These are phyloP conservation scores for Cymodocea nodosa DNA, from an alignment of 116 monocot genomes.

Conservation along the genomic window DNA sequence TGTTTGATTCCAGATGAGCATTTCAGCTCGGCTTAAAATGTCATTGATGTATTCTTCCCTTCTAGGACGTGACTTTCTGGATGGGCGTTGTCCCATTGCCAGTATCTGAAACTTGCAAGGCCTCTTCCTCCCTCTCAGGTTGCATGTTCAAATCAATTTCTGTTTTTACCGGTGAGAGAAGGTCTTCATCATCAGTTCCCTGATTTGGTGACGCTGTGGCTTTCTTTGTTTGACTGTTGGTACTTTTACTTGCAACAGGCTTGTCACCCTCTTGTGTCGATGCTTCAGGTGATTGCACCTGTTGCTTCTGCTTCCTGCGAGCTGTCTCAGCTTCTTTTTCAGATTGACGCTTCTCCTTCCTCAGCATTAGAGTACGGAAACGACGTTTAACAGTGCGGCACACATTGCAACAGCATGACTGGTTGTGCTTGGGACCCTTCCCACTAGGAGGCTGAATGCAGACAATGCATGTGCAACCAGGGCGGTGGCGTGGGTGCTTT, in stretches of 20 bases:
- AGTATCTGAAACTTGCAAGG: constrained; percentile 11
- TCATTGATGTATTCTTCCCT: not conserved
- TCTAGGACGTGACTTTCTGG: constrained; percentile 8
- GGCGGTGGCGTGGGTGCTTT: constrained; percentile 77
- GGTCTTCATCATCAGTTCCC: constrained; percentile 15
- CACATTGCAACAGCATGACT: constrained; percentile 61
- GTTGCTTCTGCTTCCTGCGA: constrained; percentile 16
- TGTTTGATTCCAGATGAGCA: no score
- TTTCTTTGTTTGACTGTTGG: constrained; percentile 10
- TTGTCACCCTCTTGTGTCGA: constrained; percentile 1
- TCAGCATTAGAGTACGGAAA: constrained; percentile 72
- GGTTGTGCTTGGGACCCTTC: constrained; percentile 88
- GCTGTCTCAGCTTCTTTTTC: constrained; percentile 35
- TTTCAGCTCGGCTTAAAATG: no score
- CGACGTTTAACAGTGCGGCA: constrained; percentile 68
- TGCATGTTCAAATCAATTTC: constrained; percentile 67
- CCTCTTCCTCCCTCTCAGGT: constrained; percentile 55
- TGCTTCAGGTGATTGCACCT: constrained; percentile 1
- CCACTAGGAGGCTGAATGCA: constrained; percentile 94
- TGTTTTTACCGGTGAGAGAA: constrained; percentile 35
- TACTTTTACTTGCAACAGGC: not conserved
- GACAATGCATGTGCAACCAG: constrained; percentile 82
- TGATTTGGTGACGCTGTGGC: not conserved
- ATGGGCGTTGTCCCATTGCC: not conserved
- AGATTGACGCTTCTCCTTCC: constrained; percentile 53